Evolutionary conservation across 768 basidiomycete genomes (phyloP), one percentile per base, ranked within the genome.

Genomic region (Leccinum incarnatum): DNA sequence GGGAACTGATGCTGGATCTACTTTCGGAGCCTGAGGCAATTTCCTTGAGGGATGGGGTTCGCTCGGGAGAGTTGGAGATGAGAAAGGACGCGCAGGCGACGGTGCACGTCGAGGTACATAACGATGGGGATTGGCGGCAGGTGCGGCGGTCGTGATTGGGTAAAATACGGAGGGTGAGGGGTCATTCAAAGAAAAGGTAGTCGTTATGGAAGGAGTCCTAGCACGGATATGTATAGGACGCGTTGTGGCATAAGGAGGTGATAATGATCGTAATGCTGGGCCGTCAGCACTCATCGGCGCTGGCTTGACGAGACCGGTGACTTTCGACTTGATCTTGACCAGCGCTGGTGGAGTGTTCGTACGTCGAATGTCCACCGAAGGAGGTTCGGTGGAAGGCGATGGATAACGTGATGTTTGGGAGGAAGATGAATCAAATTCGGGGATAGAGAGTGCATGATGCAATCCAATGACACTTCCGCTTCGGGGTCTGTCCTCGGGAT

Each of bases 91-190:
- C 67, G 75, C 49, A 58, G 71, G 64, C 64, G 76, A 61, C 63
- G 71, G 60, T 57, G 74, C 67, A 27, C 71, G 73, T 56, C 78
- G 75, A 34, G 74, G 55, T 23, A 70, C 64, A 63, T 75, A 86
- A 32, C 85, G 82, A 62, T 87, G 78, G 9, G 83, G 83, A 67
- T 85, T 85, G 14, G 83, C 83, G 23, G 83, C 81, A 23, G 85
- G 76, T 0, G 76, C 70, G 7, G 78, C 75, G 12, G 83, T 81
- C 11, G 84, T 86, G 46, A 85, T 86, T 7, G 85, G 83, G 63
- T 86, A 83, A 53, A 82, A 77, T 14, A 65, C 58, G 0, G 74
- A 64, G 47, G 75, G 59, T 6, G 70, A 34, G 4, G 68, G 55
- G 23, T 72, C 68, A 23, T 69, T 70, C 36, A 67, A 54, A 12